Conservation (phyloP, 306 rosid genomes). For the Trifolium pratense region DNA sequence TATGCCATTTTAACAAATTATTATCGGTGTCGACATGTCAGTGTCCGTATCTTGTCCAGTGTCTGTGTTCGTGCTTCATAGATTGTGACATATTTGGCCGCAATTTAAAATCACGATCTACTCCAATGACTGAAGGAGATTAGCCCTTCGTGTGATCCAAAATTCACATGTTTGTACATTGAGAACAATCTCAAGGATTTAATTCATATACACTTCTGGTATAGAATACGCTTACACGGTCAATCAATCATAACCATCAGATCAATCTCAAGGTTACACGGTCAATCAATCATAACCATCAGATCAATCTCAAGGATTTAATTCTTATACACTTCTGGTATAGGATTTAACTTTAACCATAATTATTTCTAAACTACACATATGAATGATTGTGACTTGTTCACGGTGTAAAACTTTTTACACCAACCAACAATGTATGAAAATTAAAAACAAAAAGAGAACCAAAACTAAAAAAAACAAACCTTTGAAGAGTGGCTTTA, state of each 20-base stretch:
- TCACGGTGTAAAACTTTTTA: neutral
- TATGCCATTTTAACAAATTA: no score
- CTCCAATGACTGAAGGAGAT: neutral
- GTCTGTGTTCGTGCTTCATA: no score
- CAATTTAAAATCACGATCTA: no score
- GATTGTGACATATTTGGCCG: no score
- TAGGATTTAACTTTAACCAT: neutral
- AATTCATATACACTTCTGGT: neutral
- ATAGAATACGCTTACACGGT: neutral
- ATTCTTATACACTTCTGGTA: no score
- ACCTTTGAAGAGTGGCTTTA: slow-evolving; percentile 93
- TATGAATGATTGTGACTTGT: neutral
- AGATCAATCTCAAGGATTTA: no score
- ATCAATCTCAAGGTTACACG: no score
- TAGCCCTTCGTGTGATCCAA: slow-evolving; percentile 23
- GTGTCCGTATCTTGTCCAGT: no score
- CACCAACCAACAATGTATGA: neutral
- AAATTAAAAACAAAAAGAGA: slow-evolving; percentile 9
- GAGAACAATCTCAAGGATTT: slow-evolving; percentile 14
- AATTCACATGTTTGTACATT: slow-evolving; percentile 31
- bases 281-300: no score
- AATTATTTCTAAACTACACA: neutral
- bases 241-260: neutral
- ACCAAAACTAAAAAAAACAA: neutral
- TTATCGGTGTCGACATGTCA: no score